Evolutionary conservation across 208 protist species (phyloP), one percentile per base, ranked within the genome.

Genomic region (Jaenimonas drosophilae): DNA sequence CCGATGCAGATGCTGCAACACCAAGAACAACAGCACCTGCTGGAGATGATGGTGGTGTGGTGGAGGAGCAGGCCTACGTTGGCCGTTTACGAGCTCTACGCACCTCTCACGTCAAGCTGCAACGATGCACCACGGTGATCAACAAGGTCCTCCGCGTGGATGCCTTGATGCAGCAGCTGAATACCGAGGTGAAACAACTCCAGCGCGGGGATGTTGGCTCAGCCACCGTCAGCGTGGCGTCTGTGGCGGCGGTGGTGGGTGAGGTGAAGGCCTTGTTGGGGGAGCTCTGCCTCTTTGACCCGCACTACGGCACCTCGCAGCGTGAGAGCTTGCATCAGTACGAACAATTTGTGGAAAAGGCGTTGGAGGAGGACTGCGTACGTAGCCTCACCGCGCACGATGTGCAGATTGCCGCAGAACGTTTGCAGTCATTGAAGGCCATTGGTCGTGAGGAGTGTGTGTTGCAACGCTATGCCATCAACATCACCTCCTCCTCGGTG

Each of bases 301-400:
- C 67, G 19, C 59, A 61, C 14, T 84, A 76, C 38, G 80, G 80
- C 7, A 65, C 73, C 34, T 64, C 72, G 49, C 61, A 79, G 56
- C 48, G 59, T n/a, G 54, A 61, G 1, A 40, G 57, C 36, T 53
- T 89, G 12, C 64, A 69, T 34, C 41, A 68, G 44, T 76, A 75
- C 40, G 80, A 84, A 38, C 64, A 70, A 45, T 54, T 61, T 16
- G 62, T 89, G 9, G 64, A 84, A 49, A 46, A 60, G 12, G 59
- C 57, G 2, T 47, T 89, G 19, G 80, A 89, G 55, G 49, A 61
- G 32, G 71, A 83, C 36, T 89, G 80, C 47, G 43, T 79, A 37
- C 46, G 53, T 12, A 45, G 64, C 17, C 48, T 89, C 14, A 31
- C 45, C 4, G 50, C 50, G 14, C 59, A 77, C 28, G 63, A 76